Conservation (phyloP, 148 eudicot species). For the Suaeda aralocaspica region DNA sequence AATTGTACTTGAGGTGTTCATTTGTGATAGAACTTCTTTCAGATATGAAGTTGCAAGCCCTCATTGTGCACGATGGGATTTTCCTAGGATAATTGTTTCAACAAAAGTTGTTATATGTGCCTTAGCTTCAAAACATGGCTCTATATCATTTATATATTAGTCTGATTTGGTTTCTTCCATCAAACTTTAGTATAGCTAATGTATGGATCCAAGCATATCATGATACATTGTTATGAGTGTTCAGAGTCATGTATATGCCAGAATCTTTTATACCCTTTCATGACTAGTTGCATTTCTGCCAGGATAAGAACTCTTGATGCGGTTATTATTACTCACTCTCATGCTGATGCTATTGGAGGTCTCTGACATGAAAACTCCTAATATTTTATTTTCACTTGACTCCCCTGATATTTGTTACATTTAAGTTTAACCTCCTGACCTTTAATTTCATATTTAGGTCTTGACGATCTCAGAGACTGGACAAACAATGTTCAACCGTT, state of each 20-base stretch:
- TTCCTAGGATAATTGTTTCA: background rate
- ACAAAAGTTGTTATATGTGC: background rate
- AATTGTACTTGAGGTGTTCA: background rate
- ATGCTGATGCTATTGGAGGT: conserved; percentile 99
- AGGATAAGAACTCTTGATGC: conserved; percentile 96
- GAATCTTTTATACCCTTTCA: conserved; percentile 18
- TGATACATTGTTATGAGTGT: background rate
- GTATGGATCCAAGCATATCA: background rate
- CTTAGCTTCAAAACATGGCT: background rate
- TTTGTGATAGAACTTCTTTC: background rate
- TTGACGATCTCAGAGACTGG: conserved; percentile 99
- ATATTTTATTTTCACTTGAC: conserved; percentile 25
- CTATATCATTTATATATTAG: background rate
- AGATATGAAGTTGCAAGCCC: background rate
- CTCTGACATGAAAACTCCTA: conserved; percentile 36
- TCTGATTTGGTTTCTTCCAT: background rate
- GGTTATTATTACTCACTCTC: conserved; percentile 96
- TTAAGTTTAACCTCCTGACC: conserved; percentile 14
- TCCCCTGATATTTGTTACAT: conserved; percentile 6
- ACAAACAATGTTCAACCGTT: conserved; percentile 89
- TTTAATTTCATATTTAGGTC: conserved; percentile 43
- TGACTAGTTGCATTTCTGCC: conserved; percentile 63
- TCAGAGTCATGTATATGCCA: conserved; percentile 14
- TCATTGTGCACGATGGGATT: background rate
- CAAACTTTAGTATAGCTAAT: background rate